Percentiles rank a stretch among this genome's conserved stretches.
These are phyloP conservation scores for Polysphondylium violaceum DNA, from an alignment of 78 protist species.

Conservation along the genomic window DNA sequence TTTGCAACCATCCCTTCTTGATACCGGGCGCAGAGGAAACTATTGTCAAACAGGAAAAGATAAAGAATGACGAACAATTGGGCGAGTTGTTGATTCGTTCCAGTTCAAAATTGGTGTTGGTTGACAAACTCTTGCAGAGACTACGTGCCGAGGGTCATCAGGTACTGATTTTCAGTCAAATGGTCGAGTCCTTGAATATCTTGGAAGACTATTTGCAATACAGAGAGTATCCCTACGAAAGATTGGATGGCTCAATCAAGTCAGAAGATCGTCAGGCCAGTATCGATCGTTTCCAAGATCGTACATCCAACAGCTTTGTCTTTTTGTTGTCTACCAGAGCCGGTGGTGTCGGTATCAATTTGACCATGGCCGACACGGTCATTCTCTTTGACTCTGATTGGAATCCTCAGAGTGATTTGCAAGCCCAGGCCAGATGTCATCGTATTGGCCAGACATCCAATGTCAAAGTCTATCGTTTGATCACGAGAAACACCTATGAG, in stretches of 20 bases:
- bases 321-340: conserved; percentile 96
- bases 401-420: conserved; percentile 98
- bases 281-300: conserved; percentile 92
- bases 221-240: conserved; percentile 79
- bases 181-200: conserved; percentile 90
- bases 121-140: conserved; percentile 91
- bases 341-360: conserved; percentile 97
- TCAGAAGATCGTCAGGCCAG: conserved; percentile 84
- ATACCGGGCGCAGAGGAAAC: conserved; percentile 84
- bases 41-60: conserved; percentile 50
- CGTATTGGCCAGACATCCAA: conserved; percentile 97
- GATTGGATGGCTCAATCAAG: conserved; percentile 90
- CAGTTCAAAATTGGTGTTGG: conserved; percentile 92
- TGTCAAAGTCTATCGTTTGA: conserved; percentile 93
- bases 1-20: conserved; percentile 95
- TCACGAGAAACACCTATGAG: conserved; percentile 93
- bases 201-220: conserved; percentile 88
- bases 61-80: conserved; percentile 80
- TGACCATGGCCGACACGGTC: conserved; percentile 96
- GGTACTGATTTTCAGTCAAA: conserved; percentile 96
- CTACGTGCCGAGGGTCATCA: conserved; percentile 89
- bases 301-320: conserved; percentile 78
- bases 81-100: conserved; percentile 85
- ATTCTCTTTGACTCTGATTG: conserved; percentile 97
- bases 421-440: conserved; percentile 93